These are phyloP conservation scores for Lactifluus pinguis DNA, from an alignment of 768 basidiomycete genomes.

Conservation along the genomic window DNA sequence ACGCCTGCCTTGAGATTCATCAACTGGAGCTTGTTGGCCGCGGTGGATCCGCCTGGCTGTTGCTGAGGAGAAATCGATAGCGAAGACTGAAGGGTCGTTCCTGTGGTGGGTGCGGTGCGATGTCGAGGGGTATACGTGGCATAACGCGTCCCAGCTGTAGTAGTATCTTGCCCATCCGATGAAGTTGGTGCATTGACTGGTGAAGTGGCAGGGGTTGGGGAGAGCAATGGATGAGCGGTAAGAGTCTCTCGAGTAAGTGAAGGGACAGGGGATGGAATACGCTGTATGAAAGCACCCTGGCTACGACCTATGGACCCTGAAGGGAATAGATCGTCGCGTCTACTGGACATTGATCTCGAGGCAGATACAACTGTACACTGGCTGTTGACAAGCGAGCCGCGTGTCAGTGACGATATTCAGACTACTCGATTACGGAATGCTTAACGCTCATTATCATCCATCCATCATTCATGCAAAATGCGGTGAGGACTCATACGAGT, in stretches of 20 bases:
- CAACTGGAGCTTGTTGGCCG: conserved; percentile 58
- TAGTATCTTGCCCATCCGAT: conserved; percentile 11
- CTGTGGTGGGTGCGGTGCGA: conserved; percentile 41
- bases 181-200: conserved; percentile 22
- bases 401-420: background rate
- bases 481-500: background rate
- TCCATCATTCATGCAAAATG: too few species aligned
- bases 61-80: conserved; percentile 32
- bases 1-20: conserved; percentile 67
- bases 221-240: conserved; percentile 58
- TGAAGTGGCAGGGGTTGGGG: conserved; percentile 29
- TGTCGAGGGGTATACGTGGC: conserved; percentile 74
- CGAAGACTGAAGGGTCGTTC: conserved; percentile 33
- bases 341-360: conserved; percentile 29
- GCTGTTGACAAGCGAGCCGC: background rate
- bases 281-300: conserved; percentile 35
- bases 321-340: conserved; percentile 36
- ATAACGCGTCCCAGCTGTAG: conserved; percentile 39
- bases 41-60: conserved; percentile 41
- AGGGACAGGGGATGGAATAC: conserved; percentile 28
- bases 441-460: background rate
- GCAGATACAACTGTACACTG: background rate
- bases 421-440: background rate
- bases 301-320: conserved; percentile 47
- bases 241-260: conserved; percentile 39